These are phyloP conservation scores for Trametes sp. DNA, from an alignment of 1,284 basidiomycete genomes.

Conservation along the genomic window DNA sequence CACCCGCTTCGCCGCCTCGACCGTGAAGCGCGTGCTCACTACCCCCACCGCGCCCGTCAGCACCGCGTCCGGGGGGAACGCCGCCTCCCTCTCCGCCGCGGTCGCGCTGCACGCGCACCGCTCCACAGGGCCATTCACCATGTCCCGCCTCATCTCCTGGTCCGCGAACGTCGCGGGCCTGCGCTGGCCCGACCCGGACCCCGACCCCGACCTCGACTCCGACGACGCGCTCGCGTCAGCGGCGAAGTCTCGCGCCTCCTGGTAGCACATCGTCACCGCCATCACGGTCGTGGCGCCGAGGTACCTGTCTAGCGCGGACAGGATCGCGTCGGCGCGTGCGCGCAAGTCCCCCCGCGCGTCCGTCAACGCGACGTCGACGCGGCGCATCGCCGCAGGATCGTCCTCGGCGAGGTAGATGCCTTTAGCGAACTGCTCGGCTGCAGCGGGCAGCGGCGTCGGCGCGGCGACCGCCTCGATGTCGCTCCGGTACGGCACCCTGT, in stretches of 20 bases:
- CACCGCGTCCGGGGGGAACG: neutral
- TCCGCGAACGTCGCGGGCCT: too few relatives aligned
- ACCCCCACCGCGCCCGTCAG: neutral
- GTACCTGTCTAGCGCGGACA: too few relatives aligned
- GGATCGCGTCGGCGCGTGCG: too few relatives aligned
- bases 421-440: neutral
- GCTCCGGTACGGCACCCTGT: neutral
- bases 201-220: too few relatives aligned
- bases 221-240: too few relatives aligned
- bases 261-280: too few relatives aligned
- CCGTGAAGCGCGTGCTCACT: neutral
- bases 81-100: neutral
- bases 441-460: neutral
- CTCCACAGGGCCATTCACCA: neutral
- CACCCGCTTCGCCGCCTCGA: neutral
- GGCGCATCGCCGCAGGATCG: neutral
- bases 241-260: neutral
- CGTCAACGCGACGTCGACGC: neutral
- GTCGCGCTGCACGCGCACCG: neutral
- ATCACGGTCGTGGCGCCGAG: too few relatives aligned
- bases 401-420: neutral
- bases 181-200: too few relatives aligned
- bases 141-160: neutral
- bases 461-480: neutral
- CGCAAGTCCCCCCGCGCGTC: too few relatives aligned